Base-by-base conservation (phyloP, 331 rosid genomes). In the Pyracantha coccinea region DNA sequence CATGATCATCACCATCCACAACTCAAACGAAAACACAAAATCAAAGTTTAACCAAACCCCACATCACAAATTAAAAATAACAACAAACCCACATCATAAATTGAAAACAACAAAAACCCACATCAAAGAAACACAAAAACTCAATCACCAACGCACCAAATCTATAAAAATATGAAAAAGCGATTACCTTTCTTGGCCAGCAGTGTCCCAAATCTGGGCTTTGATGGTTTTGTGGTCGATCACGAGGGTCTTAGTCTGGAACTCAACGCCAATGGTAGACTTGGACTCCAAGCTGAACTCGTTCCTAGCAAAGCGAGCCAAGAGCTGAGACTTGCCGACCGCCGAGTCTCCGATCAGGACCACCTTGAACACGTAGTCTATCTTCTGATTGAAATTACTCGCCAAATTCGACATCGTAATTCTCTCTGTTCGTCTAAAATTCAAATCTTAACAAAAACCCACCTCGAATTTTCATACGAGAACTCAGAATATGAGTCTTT, bases 131-230 rank as follows among this genome's bases (percentile, higher is more conserved):
- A 21, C 72, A 67, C 62, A 21, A 47, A 69, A 27, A 50, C 38
- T 47, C 17, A 8, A 47, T 25, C 60, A 10, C 60, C 15, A 1
- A 35, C 38, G 29, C 15, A 24, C 53, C 20, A 23, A 66, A n/a
- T 9, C 25, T 6, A 12, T 4, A 29, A 12, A 2, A 15, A 28
- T 17, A 32, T 4, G 45, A 27, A 57, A 74, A 62, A 72, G 62
- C 13, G 31, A 14, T 21, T 84, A 93, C 98, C 98, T 93, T 86
- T 93, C 98, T 86, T 93, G 98, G 69, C 98, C 98, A 69, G 98
- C 98, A 71, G 98, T 93, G 71, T 93, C 98, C 98, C 98, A 93
- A 81, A 93, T 89, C 90, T 93, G 98, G 7, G 97, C 96, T 83
- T 92, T 93, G 78, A 93, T 90, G 17, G 85, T 77, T 65, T 93